Evolutionary conservation across 106 monocot species (phyloP), one percentile per base, ranked within the genome.

Genomic region (Cymbidium sinense): DNA sequence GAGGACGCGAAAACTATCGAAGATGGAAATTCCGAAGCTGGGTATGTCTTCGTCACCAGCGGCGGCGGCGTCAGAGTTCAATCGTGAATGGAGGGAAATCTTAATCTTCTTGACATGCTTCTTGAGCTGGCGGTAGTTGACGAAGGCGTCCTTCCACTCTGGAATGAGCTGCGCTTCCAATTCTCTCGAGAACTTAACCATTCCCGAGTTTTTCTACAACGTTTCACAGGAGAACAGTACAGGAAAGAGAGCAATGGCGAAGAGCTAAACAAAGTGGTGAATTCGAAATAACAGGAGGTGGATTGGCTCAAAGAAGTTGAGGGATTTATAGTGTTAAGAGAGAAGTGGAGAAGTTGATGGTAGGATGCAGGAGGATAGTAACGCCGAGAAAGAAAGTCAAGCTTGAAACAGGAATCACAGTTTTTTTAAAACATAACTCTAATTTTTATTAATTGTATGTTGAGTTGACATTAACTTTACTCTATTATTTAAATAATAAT

Each of bases 121-220:
- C 87, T 99, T 99, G 50, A 99, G 92, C 74, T 88, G 90, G 25
- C 89, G 85, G 79, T 99, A 99, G 87, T 89, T 82, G 29, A 99
- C 95, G 85, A 95, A 99, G 7, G 94, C 98, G 20, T 94, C 98
- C 77, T 86, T 90, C 98, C 98, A 98, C 77, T 98, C 99, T 5
- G 92, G 99, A 36, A 99, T 94, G 73, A 95, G 77, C 70, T 95
- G 92, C 4, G 99, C 99, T 67, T 99, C 95, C 58, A 95, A 83
- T 77, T 99, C 92, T 78, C 89, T 77, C 27, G 99, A 91, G 80
- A 99, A 99, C 82, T 99, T 91, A 87, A 91, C 91, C 94, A 94
- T 93, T 70, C 74, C 30, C 70, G 23, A 69, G 70, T 43, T 20
- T 20, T 10, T 81, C 61, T 20, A 62, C 67, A 17, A 33, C 12